Conservation (phyloP, 2,329 filamentous ascomycete species). For the Fusarium sp. region DNA sequence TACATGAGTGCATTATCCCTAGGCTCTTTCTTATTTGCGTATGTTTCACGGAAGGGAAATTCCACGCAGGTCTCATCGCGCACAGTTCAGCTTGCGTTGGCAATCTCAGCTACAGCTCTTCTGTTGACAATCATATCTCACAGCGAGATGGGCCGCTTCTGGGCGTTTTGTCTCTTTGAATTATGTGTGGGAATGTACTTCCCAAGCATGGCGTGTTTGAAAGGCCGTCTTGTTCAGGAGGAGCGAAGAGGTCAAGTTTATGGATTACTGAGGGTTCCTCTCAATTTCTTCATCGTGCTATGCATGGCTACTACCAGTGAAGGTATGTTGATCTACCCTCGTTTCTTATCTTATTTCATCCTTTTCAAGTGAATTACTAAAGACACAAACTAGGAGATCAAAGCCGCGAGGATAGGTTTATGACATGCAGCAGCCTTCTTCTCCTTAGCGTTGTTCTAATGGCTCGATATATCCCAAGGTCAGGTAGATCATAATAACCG, state of each 20-base stretch:
- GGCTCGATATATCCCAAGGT: neutral
- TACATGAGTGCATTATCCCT: neutral
- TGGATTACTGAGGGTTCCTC: neutral
- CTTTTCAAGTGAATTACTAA: rapidly evolving
- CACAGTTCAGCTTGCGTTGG: neutral
- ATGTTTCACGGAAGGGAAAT: neutral
- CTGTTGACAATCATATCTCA: neutral
- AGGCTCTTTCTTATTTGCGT: neutral
- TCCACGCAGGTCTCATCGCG: neutral
- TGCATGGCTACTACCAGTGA: neutral
- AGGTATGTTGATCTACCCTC: neutral
- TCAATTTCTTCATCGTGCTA: neutral
- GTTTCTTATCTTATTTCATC: too few species aligned
- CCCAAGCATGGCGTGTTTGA: neutral
- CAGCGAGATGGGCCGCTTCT: neutral
- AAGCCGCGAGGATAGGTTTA: neutral
- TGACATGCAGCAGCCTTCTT: neutral
- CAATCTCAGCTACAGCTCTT: neutral
- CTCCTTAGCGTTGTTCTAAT: neutral
- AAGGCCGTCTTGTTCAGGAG: rapidly evolving
- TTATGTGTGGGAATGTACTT: neutral
- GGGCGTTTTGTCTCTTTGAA: neutral
- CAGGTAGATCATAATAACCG: neutral
- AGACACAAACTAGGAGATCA: rapidly evolving
- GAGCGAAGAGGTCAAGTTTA: neutral